phyloP scores from a whole-genome alignment of 306 rosid genomes.

The Gynostemma pentaphyllum region DNA sequence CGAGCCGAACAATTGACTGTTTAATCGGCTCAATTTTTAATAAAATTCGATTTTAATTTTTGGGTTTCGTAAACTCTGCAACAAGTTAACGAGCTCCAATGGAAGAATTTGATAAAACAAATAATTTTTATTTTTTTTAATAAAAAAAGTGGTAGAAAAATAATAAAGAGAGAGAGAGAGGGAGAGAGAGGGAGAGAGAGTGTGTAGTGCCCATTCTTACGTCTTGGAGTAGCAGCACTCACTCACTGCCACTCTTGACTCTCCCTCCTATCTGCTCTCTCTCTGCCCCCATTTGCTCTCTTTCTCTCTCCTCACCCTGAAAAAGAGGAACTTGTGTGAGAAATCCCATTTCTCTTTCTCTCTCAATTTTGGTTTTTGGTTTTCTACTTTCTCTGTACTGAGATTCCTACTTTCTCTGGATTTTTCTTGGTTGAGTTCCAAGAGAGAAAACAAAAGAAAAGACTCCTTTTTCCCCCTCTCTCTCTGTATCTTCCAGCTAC shows the following conservation, averaged over 20 bases:
- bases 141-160: no score
- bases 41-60: no score
- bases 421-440: conserved; percentile 20
- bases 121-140: no score
- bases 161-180: no score
- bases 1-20: no score
- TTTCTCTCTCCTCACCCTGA: background rate
- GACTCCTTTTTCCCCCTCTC: background rate
- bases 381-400: background rate
- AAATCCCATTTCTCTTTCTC: background rate
- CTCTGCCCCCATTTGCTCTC: background rate
- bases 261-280: background rate
- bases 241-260: no score
- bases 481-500: conserved; percentile 10
- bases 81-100: no score
- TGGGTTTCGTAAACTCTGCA: no score
- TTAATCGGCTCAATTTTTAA: background rate
- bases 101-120: no score
- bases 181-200: no score
- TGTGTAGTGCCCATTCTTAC: no score
- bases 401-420: conserved; percentile 13
- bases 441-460: conserved; percentile 10
- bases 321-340: conserved; percentile 4
- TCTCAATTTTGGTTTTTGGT: background rate
- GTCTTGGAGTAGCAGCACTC: no score